Evolutionary conservation across 768 basidiomycete species (phyloP).

Genomic region (Cystobasidium tubakii): DNA sequence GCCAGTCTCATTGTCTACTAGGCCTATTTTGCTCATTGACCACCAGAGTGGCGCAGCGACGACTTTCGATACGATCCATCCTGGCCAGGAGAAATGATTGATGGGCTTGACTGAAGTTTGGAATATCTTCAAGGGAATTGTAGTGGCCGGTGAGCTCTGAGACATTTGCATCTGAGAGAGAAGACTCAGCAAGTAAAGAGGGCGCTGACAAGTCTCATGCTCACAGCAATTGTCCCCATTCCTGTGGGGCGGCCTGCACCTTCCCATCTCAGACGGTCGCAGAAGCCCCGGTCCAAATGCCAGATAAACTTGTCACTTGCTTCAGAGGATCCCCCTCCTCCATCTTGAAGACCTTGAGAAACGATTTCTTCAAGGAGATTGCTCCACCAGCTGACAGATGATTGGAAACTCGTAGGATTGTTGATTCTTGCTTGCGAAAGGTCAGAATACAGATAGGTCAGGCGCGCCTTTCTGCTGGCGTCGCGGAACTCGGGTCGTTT

Average conservation of each 20-base stretch:
- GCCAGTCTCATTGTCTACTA: constrained; percentile 61
- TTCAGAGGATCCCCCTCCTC: not conserved
- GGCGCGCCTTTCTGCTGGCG: constrained; percentile 1
- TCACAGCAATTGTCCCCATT: constrained; percentile 22
- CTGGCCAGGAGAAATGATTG: constrained; percentile 64
- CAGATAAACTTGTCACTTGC: constrained; percentile 23
- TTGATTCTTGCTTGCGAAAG: constrained; percentile 16
- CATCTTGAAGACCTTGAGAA: constrained; percentile 19
- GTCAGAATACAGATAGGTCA: constrained; percentile 26
- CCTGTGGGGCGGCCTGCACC: constrained; percentile 26
- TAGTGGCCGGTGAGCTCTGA: not conserved
- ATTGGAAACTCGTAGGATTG: constrained; percentile 20
- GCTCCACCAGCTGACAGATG: constrained; percentile 20
- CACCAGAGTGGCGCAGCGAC: constrained; percentile 79
- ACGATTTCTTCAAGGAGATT: constrained; percentile 20
- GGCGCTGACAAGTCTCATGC: not conserved
- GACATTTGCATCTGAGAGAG: constrained; percentile 29
- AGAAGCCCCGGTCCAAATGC: constrained; percentile 27
- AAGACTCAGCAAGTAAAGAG: not conserved
- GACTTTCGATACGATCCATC: constrained; percentile 63
- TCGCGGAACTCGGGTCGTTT: constrained; percentile 28
- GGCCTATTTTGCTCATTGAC: constrained; percentile 71
- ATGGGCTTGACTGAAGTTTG: constrained; percentile 18
- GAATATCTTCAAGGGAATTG: constrained; percentile 20
- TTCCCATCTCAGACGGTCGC: constrained; percentile 32